Evolutionary conservation across 768 basidiomycete species (phyloP), one percentile per base, ranked within the genome.

Genomic region (Pleurotus djamor): DNA sequence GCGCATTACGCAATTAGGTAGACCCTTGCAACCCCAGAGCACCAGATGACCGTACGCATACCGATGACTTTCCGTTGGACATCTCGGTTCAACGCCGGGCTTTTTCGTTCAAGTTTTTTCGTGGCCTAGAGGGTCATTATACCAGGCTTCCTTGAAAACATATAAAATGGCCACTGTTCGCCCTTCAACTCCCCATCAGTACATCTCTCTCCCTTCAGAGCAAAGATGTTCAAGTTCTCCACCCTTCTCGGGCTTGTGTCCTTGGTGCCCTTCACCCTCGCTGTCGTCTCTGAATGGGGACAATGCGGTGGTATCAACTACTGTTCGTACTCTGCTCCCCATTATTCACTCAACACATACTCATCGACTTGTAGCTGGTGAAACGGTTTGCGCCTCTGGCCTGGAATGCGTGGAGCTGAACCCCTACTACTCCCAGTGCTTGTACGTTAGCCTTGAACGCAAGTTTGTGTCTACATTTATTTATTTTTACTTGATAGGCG

Each of bases 261-360:
- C 47, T 63, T 83, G 55, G 68, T 79, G 14, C 80, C 76, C 52
- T 72, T 81, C 60, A 78, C 76, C 33, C 61, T 68, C 55, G 84
- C 81, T 28, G 21, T 28, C 55, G 74, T 77, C 49, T 64, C 71
- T 36, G 71, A 78, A 14, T 85, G 68, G 48, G 80, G 76, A 7
- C 85, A 85, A 64, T 86, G 84, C 63, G 83, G 83, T 67, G 83
- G 83, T 48, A 72, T 73, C 57, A 71, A 68, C 58, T 82, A 80
- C 79, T 70, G 81, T 83, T 68, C 60, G 80, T 74, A 13, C 7
- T 36, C 21, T 17, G 33, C 47, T n/a, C 33, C 7, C 16, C 7
- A 9, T 38, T 4, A 36, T n/a, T 32, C 16, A 13, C 28, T 37
- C 35, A 8, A 32, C 10, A 8, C n/a, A 13, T 17, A 36, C 17